Evolutionary conservation across 2,329 filamentous ascomycete species (phyloP), one percentile per base, ranked within the genome.

Genomic region (Corinectria fuckeliana): DNA sequence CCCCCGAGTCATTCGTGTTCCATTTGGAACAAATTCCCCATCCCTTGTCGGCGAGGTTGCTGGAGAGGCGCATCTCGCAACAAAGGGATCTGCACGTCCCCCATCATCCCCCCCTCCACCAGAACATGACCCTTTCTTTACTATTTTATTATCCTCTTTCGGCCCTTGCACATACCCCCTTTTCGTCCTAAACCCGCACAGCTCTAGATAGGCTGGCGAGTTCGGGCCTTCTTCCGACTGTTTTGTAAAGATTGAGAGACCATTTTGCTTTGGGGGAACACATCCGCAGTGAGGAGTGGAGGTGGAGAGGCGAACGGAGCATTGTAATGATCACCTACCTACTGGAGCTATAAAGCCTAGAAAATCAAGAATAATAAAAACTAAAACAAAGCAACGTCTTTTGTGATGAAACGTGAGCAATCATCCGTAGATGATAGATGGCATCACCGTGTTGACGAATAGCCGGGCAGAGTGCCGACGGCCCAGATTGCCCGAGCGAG

Each of bases 161-260:
- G 39, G 47, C 42, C 61, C 45, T 62, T 66, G 65, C 67, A 69
- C 68, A 71, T 68, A 66, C 65, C 66, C n/a, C 62, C 60, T 45
- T 61, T 53, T 53, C 26, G 50, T 41, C 42, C 56, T 34, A 42
- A 38, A 51, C n/a, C 42, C 36, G 42, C 42, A 58, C n/a, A 20
- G 58, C 25, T 44, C 50, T 60, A 60, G 53, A 58, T 49, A 52
- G 48, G 59, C 56, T 58, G 54, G 56, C 51, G 49, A 62, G 36
- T 48, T 61, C 45, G 26, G 47, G 42, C 45, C 49, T 55, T 47
- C 56, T 50, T 45, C 60, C 50, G 55, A 60, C 42, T 50, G 48
- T 56, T 64, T 68, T 53, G 54, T 45, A 54, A 50, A 47, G 56
- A 61, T 59, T 61, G 52, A 56, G 54, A 56, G 53, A 61, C 20